A percentile compares a stretch with the other conserved stretches of the same genome.
phyloP scores from a whole-genome alignment of 768 basidiomycete species.

The Rhizopogon roseolus region DNA sequence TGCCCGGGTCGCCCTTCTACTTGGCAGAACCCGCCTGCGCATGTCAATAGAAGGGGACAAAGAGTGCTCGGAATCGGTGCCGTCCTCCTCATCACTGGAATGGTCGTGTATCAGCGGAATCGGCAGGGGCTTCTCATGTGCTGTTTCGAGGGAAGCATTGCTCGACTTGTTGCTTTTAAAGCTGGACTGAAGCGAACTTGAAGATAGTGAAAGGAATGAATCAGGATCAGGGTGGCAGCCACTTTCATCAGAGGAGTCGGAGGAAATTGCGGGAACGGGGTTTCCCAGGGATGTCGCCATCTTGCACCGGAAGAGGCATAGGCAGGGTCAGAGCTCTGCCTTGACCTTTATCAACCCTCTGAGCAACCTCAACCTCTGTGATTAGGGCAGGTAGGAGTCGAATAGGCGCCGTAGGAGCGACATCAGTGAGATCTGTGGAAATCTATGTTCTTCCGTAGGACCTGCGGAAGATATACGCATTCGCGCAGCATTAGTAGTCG shows the following conservation, averaged over 20 bases:
- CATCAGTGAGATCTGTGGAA: not conserved
- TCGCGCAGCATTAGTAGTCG: constrained; percentile 4
- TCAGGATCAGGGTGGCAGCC: not conserved
- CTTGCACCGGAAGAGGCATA: constrained; percentile 1
- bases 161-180: constrained; percentile 6
- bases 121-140: constrained; percentile 9
- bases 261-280: not conserved
- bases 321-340: constrained; percentile 2
- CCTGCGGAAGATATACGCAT: constrained; percentile 7
- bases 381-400: not conserved
- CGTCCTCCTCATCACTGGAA: not conserved
- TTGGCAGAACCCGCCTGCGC: not conserved
- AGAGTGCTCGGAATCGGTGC: not conserved
- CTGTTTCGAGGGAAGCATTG: not conserved
- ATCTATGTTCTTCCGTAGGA: not conserved
- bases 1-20: constrained; percentile 9
- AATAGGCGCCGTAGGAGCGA: not conserved
- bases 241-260: not conserved
- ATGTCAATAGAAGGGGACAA: not conserved
- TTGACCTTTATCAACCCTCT: constrained; percentile 8
- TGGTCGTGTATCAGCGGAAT: not conserved
- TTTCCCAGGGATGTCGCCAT: not conserved
- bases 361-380: not conserved
- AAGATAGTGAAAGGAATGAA: not conserved
- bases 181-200: not conserved